Base-by-base conservation (phyloP, 495 filamentous ascomycete species). In the Aspergillus haitiensis region DNA sequence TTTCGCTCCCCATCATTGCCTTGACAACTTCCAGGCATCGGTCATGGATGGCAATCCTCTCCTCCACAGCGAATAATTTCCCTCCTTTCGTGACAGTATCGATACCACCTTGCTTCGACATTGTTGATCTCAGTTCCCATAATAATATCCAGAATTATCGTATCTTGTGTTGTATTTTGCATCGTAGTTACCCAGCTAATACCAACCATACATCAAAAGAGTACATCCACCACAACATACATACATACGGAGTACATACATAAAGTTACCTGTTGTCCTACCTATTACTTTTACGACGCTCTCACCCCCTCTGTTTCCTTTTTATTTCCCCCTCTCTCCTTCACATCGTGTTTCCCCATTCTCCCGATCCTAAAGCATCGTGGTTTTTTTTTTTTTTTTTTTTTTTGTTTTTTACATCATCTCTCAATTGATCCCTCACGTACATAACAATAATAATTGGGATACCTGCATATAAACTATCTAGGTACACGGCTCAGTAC, bases 51-150 rank as follows among this genome's bases (percentile, higher is more conserved):
- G 42, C 52, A 57, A 63, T 59, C 56, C 34, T 53, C 47, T 46
- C 53, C 58, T 55, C 56, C 44, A 47, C 52, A 5, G 35, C 40
- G 50, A 59, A 35, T 57, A 39, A 61, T 45, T 44, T 46, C 37
- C 32, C 47, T 47, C 45, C 15, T 48, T 39, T 48, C 51, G 42
- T 65, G 58, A 71, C 68, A 32, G 68, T 71, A 68, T 44, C 36
- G 33, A 49, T 70, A 70, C 67, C 36, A 48, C 31, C 45, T 58
- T 52, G 34, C 50, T 33, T 18, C 51, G 2, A n/a, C 44, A 2
- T 37, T 35, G 36, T 59, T 46, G 15, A 9, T 48, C 6, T 21
- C 49, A 27, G 31, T 52, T 37, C 46, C 34, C 33, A 35, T 18
- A 15, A 5, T 16, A 47, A 47, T 21, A 6, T 47, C 2, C 5